Evolutionary conservation across 805 yeast genomes (phyloP), one percentile per base, ranked within the genome.

Genomic region (Lipomyces japonicus): DNA sequence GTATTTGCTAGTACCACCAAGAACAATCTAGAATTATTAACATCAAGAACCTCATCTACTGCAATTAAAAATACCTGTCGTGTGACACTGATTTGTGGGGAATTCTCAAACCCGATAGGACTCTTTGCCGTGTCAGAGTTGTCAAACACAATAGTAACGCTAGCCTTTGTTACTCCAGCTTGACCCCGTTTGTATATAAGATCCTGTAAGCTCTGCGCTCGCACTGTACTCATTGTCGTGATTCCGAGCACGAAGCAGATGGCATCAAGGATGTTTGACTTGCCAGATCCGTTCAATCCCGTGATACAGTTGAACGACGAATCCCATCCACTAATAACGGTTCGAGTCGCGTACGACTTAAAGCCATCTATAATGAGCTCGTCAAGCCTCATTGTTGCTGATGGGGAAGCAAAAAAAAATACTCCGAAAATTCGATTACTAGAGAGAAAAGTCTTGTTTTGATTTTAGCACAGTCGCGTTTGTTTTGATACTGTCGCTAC

Each of bases 221-320:
- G 76, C 24, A 95, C 96, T 0, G 95, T 86, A n/a, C 86, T 67
- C 93, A 91, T 89, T 10, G 95, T 81, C 1, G 96, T 83, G 53
- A 93, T 90, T 48, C 99, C 99, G 30, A 93, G 74, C n/a, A 95
- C 99, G 68, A 93, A 93, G 69, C 98, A 93, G 50, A 93, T 91
- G 49, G 99, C 95, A 68, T 93, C 98, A 39, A 93, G 74, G 51
- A 93, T 90, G 66, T 93, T 93, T 21, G 97, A 91, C 65, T 93
- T 93, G 4, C 99, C 99, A 0, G 96, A 88, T 7, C 99, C 99
- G 66, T 93, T 93, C 43, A 93, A 75, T 5, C 99, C 99, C 0
- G 98, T 95, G 65, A 93, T 91, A 61, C 97, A 96, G 70, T 95
- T 93, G 71, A 93, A 95, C 69, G 86, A 95, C 1, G 86, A 78